Conservation (phyloP, 169 alveolate genomes). For the Babesia bovis region DNA sequence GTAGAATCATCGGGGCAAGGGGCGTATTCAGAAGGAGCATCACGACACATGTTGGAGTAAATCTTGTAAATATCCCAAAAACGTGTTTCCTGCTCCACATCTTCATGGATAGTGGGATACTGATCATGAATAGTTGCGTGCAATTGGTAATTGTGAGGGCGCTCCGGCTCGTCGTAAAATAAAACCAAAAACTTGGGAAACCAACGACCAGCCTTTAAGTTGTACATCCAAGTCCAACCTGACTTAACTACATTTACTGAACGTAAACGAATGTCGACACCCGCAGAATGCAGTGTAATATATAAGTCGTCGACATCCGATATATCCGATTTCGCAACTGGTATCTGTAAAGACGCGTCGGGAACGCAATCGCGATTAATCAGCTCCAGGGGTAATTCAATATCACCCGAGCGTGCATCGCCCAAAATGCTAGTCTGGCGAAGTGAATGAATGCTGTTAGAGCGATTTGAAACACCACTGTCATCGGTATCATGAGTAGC, state of each 20-base stretch:
- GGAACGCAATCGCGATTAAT: not conserved
- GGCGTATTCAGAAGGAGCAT: not conserved
- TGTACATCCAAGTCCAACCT: constrained; percentile 65
- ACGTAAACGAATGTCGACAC: not conserved
- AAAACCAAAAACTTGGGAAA: constrained; percentile 49
- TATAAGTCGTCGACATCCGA: no score
- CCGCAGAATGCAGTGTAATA: not conserved
- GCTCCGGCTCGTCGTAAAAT: constrained; percentile 15
- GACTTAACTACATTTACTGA: constrained; percentile 31
- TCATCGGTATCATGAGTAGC: no score
- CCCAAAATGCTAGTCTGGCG: no score
- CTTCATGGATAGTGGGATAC: not conserved
- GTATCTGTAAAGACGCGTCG: not conserved
- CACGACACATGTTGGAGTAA: constrained; percentile 12
- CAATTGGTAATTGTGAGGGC: not conserved
- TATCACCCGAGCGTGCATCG: not conserved
- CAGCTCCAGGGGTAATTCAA: constrained; percentile 18
- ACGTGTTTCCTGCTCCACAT: not conserved
- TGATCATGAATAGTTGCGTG: not conserved
- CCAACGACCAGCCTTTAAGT: constrained; percentile 21
- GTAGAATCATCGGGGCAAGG: not conserved
- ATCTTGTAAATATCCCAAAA: constrained; percentile 53
- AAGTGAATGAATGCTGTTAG: no score
- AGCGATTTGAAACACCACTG: no score
- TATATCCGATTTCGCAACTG: no score